A percentile compares a stretch with the other conserved stretches of the same genome.
These are phyloP conservation scores for Mortierella sp. DNA, from an alignment of 371 early-diverging fungal species.

Conservation along the genomic window DNA sequence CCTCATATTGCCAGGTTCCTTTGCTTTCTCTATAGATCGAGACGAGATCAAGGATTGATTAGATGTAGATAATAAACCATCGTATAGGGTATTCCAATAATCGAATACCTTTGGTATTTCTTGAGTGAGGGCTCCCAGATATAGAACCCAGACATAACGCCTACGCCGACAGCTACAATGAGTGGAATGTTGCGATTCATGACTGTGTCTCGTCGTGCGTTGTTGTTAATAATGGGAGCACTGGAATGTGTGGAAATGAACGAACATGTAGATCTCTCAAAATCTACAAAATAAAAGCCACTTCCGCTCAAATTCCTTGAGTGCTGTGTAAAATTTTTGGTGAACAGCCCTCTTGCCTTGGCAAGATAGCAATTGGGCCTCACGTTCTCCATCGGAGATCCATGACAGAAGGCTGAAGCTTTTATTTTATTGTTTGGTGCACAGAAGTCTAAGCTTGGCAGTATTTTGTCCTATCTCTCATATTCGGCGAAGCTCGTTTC, in stretches of 20 bases:
- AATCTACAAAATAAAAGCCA: neutral
- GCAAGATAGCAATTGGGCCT: no score
- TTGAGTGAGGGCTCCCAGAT: slow-evolving; percentile 54
- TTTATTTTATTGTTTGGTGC: no score
- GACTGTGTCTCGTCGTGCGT: neutral
- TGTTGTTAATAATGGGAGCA: neutral
- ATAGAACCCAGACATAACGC: slow-evolving; percentile 49
- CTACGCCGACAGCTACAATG: slow-evolving; percentile 39
- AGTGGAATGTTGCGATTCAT: slow-evolving; percentile 46
- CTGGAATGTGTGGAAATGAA: neutral
- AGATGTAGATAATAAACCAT: neutral
- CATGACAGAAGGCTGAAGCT: no score
- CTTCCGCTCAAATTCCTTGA: neutral
- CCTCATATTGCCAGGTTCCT: slow-evolving; percentile 53
- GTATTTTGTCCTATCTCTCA: no score
- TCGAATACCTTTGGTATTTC: slow-evolving; percentile 43
- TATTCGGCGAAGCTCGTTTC: no score
- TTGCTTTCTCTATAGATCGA: slow-evolving; percentile 42
- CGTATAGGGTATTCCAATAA: neutral
- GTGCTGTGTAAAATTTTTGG: neutral
- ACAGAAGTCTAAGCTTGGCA: no score
- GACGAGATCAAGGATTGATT: neutral
- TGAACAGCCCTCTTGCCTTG: no score
- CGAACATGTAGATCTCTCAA: neutral
- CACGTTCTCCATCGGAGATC: no score